These are phyloP conservation scores for Corchorus capsularis DNA, from an alignment of 345 rosid species.

Conservation along the genomic window DNA sequence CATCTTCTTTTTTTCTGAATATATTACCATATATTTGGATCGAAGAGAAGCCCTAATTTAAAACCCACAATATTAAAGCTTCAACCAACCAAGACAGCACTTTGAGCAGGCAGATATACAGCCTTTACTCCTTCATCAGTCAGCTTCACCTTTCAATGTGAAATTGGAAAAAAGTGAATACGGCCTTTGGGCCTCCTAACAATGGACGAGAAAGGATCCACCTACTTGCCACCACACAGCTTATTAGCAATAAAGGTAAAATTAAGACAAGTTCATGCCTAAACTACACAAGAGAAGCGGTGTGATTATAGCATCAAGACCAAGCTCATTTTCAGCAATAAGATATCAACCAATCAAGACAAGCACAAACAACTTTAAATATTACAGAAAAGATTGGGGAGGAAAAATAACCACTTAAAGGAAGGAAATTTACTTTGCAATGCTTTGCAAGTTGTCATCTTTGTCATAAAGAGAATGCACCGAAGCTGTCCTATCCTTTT, in stretches of 20 bases:
- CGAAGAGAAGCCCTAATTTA: neutral
- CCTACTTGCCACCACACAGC: neutral
- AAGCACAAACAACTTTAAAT: slow-evolving; percentile 1
- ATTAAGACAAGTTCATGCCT: neutral
- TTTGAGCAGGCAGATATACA: neutral
- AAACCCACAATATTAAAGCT: neutral
- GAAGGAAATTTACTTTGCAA: slow-evolving; percentile 36
- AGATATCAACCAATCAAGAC: neutral
- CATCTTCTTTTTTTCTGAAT: neutral
- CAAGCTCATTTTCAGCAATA: neutral
- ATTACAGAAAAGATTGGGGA: neutral
- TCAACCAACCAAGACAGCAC: neutral
- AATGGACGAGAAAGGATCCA: neutral
- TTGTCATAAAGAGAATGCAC: slow-evolving; percentile 26
- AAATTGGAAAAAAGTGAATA: neutral
- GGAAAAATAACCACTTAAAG: neutral
- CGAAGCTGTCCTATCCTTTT: slow-evolving; percentile 33
- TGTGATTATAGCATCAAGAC: neutral
- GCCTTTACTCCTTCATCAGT: neutral
- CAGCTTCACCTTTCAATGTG: neutral
- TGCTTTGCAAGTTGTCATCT: slow-evolving; percentile 26
- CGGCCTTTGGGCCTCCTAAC: neutral
- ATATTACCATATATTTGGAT: neutral
- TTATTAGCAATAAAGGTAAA: neutral
- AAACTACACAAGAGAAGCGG: neutral